Base-by-base conservation (phyloP, 78 protist species). In the Polysphondylium violaceum region DNA sequence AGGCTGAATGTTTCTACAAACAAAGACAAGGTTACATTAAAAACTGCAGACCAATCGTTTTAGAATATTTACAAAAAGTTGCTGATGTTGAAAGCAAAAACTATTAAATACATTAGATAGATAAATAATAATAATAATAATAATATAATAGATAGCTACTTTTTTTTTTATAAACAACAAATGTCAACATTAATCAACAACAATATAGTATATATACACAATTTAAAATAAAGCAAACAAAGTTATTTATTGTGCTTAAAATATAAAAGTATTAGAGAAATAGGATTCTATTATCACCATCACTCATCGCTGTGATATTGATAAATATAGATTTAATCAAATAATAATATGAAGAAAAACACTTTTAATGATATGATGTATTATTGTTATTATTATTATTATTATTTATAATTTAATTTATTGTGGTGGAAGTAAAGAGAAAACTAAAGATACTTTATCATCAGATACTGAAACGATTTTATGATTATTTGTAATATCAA, bases 401-500 rank as follows among this genome's bases (percentile, higher is more conserved):
- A 56, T 36, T 40, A 64, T 33, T 67, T 67, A 12, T 41, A 6
- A 19, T 43, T 78, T n/a, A n/a, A n/a, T n/a, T n/a, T n/a, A n/a
- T n/a, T 31, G 88, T 64, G 47, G 74, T 50, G 51, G 89, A 29
- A 19, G 33, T 29, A 56, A 68, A 67, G 83, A 68, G 60, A 76
- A 87, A 31, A 87, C 71, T 50, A 87, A 71, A 47, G 77, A 55
- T 31, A 77, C 93, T 75, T 87, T 76, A 71, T 87, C 93, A 75
- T 87, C 93, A 43, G 73, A 60, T 14, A 86, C 86, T 31, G 93
- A 64, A 5, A 75, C 76, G 35, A 77, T 31, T 21, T 36, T 47
- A 38, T 73, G 77, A 36, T 87, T 86, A 27, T 4, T n/a, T n/a
- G 93, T 63, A 1, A 87, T 50, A 69, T 67, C 93, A 31, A 87